These are phyloP conservation scores for Fragaria ananassa DNA, from an alignment of 306 rosid species.

Conservation along the genomic window DNA sequence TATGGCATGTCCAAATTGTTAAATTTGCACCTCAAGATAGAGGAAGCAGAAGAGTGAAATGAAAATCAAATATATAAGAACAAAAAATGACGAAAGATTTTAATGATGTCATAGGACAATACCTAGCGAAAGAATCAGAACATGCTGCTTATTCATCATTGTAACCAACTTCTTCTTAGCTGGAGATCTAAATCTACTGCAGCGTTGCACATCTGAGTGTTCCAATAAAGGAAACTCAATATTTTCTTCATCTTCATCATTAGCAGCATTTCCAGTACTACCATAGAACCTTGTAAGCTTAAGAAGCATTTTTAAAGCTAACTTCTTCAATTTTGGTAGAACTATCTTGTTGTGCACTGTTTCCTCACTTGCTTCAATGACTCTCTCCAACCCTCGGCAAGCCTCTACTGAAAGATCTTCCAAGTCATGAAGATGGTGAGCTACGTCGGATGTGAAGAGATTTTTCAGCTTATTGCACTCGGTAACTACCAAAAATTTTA, in stretches of 20 bases:
- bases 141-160: neutral
- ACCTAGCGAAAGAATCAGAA: neutral
- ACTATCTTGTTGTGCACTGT: neutral
- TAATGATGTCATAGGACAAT: neutral
- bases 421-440: neutral
- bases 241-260: neutral
- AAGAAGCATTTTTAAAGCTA: neutral
- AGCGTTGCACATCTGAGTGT: neutral
- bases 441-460: neutral
- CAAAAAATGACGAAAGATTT: neutral
- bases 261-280: neutral
- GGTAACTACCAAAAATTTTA: neutral
- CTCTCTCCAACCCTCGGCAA: neutral
- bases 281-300: neutral
- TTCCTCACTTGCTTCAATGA: neutral
- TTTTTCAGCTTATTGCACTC: neutral
- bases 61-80: neutral
- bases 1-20: no score
- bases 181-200: neutral
- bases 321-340: neutral
- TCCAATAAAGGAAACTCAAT: neutral
- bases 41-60: neutral
- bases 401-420: neutral
- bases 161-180: neutral
- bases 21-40: neutral